Base-by-base conservation (phyloP, 768 basidiomycete genomes). In the Hirschioporus abietinus region DNA sequence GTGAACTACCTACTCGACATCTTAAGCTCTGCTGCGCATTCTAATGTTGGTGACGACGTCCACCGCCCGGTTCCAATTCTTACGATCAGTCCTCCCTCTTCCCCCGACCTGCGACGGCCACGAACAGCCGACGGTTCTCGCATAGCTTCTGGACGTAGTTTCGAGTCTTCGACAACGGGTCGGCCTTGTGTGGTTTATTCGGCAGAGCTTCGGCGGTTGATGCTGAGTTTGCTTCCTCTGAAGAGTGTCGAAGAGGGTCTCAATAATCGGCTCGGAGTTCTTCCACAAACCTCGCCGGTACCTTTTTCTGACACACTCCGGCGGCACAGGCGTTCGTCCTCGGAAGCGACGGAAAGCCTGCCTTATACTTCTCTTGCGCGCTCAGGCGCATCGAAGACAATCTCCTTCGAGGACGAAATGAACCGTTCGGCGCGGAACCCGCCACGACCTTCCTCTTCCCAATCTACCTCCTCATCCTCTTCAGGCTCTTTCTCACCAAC, bases 201-300 rank as follows among this genome's bases (percentile, higher is more conserved):
- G 17, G 17, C 23, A 17, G 78, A 80, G 20, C 69, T 86, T 30
- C 81, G 82, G 36, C 80, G 78, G 60, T 72, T 86, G 63, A 82
- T 81, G 66, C 73, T 85, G 67, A 78, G 82, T 36, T 78, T 89
- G 7, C 81, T 81, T 0, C 88, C 87, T 0, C 76, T 88, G 64
- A 79, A 81, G 18, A 79, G 83, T 68, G 84, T 88, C 17, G 86
- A 88, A 73, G 78, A 82, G 30, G 80, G 77, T 57, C 78, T 88
- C 26, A 79, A 76, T 42, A 77, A 74, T 65, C 74, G 77, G 58
- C 76, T 88, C 35, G 80, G 42, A 15, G 42, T 52, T 5, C 42
- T 52, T 52, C 82, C 42, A 81, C 71, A 1, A 71, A 73, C 26
- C 60, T 23, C 60, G 24, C 9, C 60, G 2, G 25, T 15, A 24